phyloP scores from a whole-genome alignment of 192 early-diverging fungal genomes.

The Rhizophagus prolifer region DNA sequence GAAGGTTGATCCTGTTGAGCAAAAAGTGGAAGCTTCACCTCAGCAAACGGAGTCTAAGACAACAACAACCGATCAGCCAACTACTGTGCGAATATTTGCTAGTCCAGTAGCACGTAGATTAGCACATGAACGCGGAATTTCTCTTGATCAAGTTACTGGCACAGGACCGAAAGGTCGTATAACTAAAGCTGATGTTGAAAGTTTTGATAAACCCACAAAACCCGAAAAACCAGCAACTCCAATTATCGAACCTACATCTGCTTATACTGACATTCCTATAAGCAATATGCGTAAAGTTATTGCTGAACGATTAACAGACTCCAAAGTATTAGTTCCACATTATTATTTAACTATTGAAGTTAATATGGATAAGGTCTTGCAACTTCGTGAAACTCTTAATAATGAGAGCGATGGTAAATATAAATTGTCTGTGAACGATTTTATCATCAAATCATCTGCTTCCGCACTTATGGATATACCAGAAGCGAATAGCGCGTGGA shows the following conservation, averaged over 20 bases:
- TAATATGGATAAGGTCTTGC: conserved; percentile 85
- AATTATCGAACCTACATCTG: conserved; percentile 41
- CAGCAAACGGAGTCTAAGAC: conserved; percentile 33
- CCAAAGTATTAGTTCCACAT: conserved; percentile 75
- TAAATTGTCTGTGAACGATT: conserved; percentile 99
- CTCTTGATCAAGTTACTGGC: conserved; percentile 74
- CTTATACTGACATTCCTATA: conserved; percentile 72
- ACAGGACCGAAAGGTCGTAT: conserved; percentile 90
- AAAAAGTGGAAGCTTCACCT: conserved; percentile 13
- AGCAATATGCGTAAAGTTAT: conserved; percentile 83
- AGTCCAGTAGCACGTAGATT: conserved; percentile 84
- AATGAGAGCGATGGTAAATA: conserved; percentile 77
- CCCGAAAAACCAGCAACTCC: conserved; percentile 41
- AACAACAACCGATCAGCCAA: conserved; percentile 30
- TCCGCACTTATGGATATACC: conserved; percentile 89
- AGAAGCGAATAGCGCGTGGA: conserved; percentile 89
- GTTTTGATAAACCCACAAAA: conserved; percentile 48
- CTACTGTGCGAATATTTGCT: conserved; percentile 71
- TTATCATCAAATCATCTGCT: conserved; percentile 93
- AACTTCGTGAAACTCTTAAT: conserved; percentile 89
- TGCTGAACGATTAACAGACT: conserved; percentile 72
- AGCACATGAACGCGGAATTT: conserved; percentile 80
- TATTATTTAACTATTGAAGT: conserved; percentile 85
- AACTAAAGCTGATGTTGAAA: conserved; percentile 87
- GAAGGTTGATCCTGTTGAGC: conserved; percentile 20